A percentile compares a stretch with the other conserved stretches of the same genome.
Evolutionary conservation across 257 asterid genomes (phyloP).

Genomic region (Haberlea rhodopensis): DNA sequence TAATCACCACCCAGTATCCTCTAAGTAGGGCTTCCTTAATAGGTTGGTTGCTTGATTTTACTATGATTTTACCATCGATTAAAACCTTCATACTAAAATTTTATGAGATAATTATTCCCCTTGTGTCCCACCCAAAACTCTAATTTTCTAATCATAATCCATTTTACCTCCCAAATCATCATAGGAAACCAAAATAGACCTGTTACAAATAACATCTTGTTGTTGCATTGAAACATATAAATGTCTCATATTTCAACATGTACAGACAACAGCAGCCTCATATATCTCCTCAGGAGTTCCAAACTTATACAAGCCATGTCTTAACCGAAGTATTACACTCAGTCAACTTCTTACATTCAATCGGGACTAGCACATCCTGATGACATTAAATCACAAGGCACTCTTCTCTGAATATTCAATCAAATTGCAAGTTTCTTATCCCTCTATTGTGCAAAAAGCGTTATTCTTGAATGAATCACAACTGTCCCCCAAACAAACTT

Average conservation of each 20-base stretch:
- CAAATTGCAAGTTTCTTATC: constrained; percentile 2
- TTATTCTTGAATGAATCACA: neutral
- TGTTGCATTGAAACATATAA: too few species aligned
- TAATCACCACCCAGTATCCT: neutral
- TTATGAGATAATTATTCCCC: neutral
- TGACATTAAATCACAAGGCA: constrained; percentile 13
- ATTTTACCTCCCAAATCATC: neutral
- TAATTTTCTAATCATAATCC: neutral
- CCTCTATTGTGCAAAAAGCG: neutral
- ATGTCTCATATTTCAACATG: too few species aligned
- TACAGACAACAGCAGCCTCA: too few species aligned
- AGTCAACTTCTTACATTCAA: constrained; percentile 4
- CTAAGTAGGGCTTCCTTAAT: neutral
- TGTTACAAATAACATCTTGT: too few species aligned
- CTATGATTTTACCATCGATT: neutral
- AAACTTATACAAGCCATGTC: too few species aligned
- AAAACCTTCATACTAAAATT: neutral
- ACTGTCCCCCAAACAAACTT: neutral
- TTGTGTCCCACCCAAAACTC: neutral
- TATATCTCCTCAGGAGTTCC: too few species aligned
- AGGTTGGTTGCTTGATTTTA: neutral
- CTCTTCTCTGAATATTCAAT: constrained; percentile 12
- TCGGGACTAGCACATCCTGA: constrained; percentile 16
- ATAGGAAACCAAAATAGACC: too few species aligned
- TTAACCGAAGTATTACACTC: constrained; percentile 1